A percentile compares a stretch with the other conserved stretches of the same genome.
Conservation (phyloP, 106 monocot genomes). For the Narthecium ossifragum region DNA sequence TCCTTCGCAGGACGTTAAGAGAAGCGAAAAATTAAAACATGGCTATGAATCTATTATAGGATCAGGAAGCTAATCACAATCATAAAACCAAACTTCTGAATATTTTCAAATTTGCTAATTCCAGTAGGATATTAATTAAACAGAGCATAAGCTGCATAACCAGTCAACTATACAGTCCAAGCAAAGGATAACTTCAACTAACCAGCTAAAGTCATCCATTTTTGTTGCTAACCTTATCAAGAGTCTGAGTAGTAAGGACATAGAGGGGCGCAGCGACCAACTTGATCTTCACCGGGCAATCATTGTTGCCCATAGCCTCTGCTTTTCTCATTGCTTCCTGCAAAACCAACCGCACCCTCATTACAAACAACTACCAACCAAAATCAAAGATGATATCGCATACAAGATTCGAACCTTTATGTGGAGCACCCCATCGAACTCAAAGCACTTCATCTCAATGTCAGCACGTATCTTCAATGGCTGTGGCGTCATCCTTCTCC, state of each 20-base stretch:
- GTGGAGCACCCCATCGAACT: conserved; percentile 88
- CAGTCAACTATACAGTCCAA: background rate
- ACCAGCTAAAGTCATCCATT: too few relatives aligned
- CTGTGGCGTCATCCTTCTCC: conserved; percentile 91
- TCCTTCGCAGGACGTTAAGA: too few relatives aligned
- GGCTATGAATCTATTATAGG: too few relatives aligned
- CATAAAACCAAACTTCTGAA: too few relatives aligned
- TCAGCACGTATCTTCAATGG: conserved; percentile 87
- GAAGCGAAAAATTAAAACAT: too few relatives aligned
- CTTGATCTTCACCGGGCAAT: conserved; percentile 89
- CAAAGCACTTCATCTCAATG: conserved; percentile 89
- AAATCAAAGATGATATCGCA: background rate
- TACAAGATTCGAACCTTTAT: too few relatives aligned
- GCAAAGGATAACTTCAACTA: background rate
- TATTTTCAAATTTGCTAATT: too few relatives aligned
- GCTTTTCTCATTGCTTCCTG: conserved; percentile 92
- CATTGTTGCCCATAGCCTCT: conserved; percentile 72
- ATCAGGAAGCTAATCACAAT: too few relatives aligned
- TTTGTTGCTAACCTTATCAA: conserved; percentile 62
- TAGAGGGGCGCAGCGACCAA: conserved; percentile 85
- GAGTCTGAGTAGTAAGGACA: conserved; percentile 92
- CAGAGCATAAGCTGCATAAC: background rate
- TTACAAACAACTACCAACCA: too few relatives aligned
- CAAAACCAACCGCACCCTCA: background rate
- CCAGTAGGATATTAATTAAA: too few relatives aligned